Evolutionary conservation across 257 asterid species (phyloP), one percentile per base, ranked within the genome.

Genomic region (Solanum dulcamara): DNA sequence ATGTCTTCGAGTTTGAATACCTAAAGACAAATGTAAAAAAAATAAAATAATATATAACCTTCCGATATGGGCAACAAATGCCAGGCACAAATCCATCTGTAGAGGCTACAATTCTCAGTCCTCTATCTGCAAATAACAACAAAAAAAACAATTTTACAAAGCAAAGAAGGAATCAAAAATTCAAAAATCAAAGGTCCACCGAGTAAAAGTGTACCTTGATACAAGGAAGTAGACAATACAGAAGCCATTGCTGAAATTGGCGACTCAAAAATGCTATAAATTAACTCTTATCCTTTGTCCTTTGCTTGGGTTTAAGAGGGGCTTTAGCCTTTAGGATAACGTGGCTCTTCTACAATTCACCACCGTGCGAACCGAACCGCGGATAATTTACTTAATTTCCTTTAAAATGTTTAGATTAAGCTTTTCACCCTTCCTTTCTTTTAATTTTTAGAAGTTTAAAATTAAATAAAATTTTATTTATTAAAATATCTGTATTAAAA

Each of bases 121-220:
- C 90, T 83, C 87, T 83, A 80, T 88, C 90, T 88, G 87, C 84
- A 86, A 80, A 72, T 81, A 18, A 32, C 50, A 33, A 14, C 1
- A 26, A 26, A 53, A 51, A n/a, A 11, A 37, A 9, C 38, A 59
- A 59, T 75, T 44, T 26, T 26, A 75, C 37, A 26, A 14, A 46
- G 38, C 60, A 46, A 46, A 30, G 24, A 44, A 74, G 38, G 32
- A 7, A 7, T 14, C 0, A 0, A 1, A 9, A 13, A n/a, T n/a
- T n/a, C n/a, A n/a, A 15, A 42, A 17, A 15, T 40, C 22, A 75
- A 75, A 44, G 60, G 9, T 44, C 60, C 8, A 75, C 18, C 20
- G 37, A 75, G 57, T 72, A 17, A 7, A 26, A 40, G 2, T 14
- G 82, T 4, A 75, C 82, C 60, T 75, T 75, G 82, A 44, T 44